Base-by-base conservation (phyloP, 139 green algal genomes). In the Marvania coccoides region DNA sequence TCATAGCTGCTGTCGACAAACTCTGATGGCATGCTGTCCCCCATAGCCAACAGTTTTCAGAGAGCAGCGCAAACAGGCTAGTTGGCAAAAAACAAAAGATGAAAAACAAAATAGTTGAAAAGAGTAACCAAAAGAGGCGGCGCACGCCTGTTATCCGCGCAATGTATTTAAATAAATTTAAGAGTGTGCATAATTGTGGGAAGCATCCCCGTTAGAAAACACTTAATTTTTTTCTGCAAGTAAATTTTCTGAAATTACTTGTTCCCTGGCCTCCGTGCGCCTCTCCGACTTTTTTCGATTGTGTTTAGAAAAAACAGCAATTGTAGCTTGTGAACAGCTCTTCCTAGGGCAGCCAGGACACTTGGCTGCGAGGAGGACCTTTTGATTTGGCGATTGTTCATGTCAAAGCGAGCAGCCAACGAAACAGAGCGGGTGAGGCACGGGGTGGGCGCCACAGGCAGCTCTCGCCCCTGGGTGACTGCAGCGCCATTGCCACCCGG, bases 341-440 rank as follows among this genome's bases (percentile, higher is more conserved):
- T 24, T 19, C 10, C n/a, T n/a, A n/a, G n/a, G n/a, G n/a, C n/a
- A n/a, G n/a, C n/a, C n/a, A n/a, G n/a, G n/a, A n/a, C n/a, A n/a
- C n/a, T n/a, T n/a, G n/a, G n/a, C n/a, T n/a, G n/a, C n/a, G n/a
- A n/a, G n/a, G n/a, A n/a, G n/a, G n/a, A 28, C 14, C 6, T 19
- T 30, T 19, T 53, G 45, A 53, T 53, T 19, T 35, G 14, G 24
- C 28, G 51, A 31, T 59, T n/a, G 47, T 64, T 71, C 53, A 71
- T 71, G 64, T 71, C 64, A 38, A 71, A 71, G 51, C 56, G 64
- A 34, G 64, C 33, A 51, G 53, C 47, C 61, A 37, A 24, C 23
- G 40, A 39, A 3, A 24, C 35, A 12, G 61, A 58, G 47, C 47
- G 53, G 61, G 61, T 58, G 47, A 0, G 30, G 35, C 19, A 4